phyloP scores from a whole-genome alignment of 164 flowering plant species.

The Buxus sempervirens region DNA sequence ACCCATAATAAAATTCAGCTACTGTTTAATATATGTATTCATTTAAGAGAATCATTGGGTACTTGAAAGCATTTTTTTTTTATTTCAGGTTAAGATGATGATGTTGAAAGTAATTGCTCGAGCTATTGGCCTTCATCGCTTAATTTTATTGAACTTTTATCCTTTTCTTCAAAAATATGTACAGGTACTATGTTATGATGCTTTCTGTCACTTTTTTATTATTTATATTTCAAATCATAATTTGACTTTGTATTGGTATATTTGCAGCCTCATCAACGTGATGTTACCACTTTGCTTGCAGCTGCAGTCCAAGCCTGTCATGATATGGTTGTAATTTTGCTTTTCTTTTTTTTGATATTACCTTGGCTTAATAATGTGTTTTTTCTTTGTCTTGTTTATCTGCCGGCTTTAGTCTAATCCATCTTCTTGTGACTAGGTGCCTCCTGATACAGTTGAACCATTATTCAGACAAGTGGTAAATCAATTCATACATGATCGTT shows the following conservation, averaged over 20 bases:
- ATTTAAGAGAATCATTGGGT: too few relatives aligned
- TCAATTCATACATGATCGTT: constrained; percentile 88
- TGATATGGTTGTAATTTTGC: constrained; percentile 63
- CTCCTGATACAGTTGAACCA: constrained; percentile 93
- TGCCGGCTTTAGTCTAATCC: neutral
- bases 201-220: neutral
- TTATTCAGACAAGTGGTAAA: constrained; percentile 84
- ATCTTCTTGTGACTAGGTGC: constrained; percentile 52
- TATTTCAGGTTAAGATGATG: constrained; percentile 85
- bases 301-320: constrained; percentile 97
- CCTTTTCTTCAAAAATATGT: constrained; percentile 75
- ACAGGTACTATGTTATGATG: constrained; percentile 45
- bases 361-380: too few relatives aligned
- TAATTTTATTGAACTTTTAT: constrained; percentile 72
- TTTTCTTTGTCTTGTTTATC: too few relatives aligned
- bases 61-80: neutral
- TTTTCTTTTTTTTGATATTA: constrained; percentile 1
- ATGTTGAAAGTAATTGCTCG: constrained; percentile 86
- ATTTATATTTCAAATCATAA: neutral
- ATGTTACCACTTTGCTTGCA: constrained; percentile 81
- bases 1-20: neutral
- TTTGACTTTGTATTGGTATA: constrained; percentile 11
- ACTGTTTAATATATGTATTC: too few relatives aligned
- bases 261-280: constrained; percentile 93
- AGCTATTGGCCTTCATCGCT: constrained; percentile 78